phyloP scores from a whole-genome alignment of 768 basidiomycete species.

The Tylopilus rubrobrunneus region DNA sequence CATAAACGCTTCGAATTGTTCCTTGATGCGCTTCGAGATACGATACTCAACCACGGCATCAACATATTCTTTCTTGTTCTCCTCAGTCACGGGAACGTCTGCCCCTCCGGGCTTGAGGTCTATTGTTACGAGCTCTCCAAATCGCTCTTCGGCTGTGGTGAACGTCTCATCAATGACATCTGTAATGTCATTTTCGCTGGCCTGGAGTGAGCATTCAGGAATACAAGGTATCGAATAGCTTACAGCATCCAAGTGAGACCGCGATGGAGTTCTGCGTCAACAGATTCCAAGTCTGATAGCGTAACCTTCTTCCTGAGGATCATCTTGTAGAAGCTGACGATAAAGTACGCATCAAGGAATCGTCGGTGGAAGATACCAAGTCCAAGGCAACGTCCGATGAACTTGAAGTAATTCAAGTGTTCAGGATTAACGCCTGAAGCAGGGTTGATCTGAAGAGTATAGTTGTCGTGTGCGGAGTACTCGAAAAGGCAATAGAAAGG shows the following conservation, averaged over 20 bases:
- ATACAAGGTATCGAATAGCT: slow-evolving; percentile 30
- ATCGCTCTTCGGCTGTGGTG: slow-evolving; percentile 94
- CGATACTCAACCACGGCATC: slow-evolving; percentile 94
- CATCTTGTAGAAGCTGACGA: slow-evolving; percentile 99
- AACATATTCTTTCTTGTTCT: slow-evolving; percentile 99
- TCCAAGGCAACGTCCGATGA: slow-evolving; percentile 93
- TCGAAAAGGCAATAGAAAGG: slow-evolving; percentile 99
- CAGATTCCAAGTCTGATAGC: slow-evolving; percentile 89
- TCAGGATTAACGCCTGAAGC: slow-evolving; percentile 98
- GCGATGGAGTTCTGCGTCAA: slow-evolving; percentile 91
- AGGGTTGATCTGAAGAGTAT: slow-evolving; percentile 98
- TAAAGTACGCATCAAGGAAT: slow-evolving; percentile 99
- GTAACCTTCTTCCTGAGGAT: slow-evolving; percentile 97
- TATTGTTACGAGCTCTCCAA: slow-evolving; percentile 96
- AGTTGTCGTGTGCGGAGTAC: slow-evolving; percentile 99
- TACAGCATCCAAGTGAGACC: slow-evolving; percentile 99
- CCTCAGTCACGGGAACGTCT: slow-evolving; percentile 85
- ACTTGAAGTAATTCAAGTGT: slow-evolving; percentile 99
- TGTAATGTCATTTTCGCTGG: slow-evolving; percentile 95
- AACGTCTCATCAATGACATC: slow-evolving; percentile 98
- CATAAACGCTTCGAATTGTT: slow-evolving; percentile 99
- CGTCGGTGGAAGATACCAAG: slow-evolving; percentile 98
- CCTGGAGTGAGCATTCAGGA: slow-evolving; percentile 9
- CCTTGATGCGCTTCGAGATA: slow-evolving; percentile 94
- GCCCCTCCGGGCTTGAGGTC: slow-evolving; percentile 89